These are phyloP conservation scores for Ophiostoma pallidulum DNA, from an alignment of 2,329 filamentous ascomycete species.

Conservation along the genomic window DNA sequence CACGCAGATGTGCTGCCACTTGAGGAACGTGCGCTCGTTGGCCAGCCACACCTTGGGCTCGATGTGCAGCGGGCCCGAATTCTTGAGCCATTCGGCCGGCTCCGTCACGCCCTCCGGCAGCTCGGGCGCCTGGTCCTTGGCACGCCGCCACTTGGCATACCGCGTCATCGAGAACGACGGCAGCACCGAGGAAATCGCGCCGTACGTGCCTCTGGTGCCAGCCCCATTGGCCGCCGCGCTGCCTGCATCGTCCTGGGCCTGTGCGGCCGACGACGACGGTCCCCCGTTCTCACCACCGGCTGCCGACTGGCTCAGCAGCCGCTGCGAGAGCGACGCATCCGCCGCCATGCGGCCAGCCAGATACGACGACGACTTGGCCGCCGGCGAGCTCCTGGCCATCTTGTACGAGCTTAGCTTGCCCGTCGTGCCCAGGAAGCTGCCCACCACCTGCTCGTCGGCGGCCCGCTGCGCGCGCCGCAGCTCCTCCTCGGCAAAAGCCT, in stretches of 20 bases:
- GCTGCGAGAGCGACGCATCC: conserved; percentile 12
- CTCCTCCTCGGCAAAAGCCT: conserved; percentile 85
- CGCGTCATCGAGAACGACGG: conserved; percentile 75
- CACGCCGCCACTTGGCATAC: conserved; percentile 52
- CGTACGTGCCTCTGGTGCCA: conserved; percentile 30
- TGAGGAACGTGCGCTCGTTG: conserved; percentile 96
- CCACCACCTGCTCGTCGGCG: conserved; percentile 81
- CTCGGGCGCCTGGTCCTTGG: conserved; percentile 33
- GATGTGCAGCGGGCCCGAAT: conserved; percentile 80
- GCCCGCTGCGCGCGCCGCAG: conserved; percentile 69
- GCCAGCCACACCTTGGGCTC: conserved; percentile 98
- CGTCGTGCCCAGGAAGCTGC: conserved; percentile 66
- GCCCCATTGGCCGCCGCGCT: conserved; percentile 8
- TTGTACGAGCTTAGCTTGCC: conserved; percentile 43
- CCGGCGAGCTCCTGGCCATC: conserved; percentile 54
- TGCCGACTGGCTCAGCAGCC: not conserved
- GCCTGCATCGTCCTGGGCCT: conserved; percentile 11
- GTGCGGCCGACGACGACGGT: conserved; percentile 13
- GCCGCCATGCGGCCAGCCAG: conserved; percentile 43
- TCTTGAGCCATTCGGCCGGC: conserved; percentile 85
- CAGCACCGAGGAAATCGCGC: conserved; percentile 61
- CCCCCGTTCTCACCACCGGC: conserved; percentile 19
- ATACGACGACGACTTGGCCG: conserved; percentile 49
- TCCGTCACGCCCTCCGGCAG: conserved; percentile 83
- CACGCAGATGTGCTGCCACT: conserved; percentile 94